Evolutionary conservation across 2,329 filamentous ascomycete genomes (phyloP), one percentile per base, ranked within the genome.

Genomic region (Mycosphaerella sp.): DNA sequence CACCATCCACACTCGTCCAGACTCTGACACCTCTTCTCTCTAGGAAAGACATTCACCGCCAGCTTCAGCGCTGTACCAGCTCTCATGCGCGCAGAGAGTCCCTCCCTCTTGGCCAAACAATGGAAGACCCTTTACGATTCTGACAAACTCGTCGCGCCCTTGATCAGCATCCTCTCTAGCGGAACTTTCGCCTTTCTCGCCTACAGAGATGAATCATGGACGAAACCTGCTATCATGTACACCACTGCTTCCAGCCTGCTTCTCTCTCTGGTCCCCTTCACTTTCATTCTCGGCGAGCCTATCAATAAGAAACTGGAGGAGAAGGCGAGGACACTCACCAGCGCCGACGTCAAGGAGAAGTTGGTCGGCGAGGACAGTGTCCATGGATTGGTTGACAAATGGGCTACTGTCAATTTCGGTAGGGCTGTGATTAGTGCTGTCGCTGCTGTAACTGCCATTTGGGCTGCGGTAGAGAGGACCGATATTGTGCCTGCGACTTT

Each of bases 311-410:
- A 73, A 66, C 67, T 83, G 39, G 53, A 71, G 41, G 63, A 62
- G n/a, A 75, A 74, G 61, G 72, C 5, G 65, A 70, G 42, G 68
- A 73, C 13, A 65, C 67, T 17, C 62, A 58, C 70, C 14, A 64
- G 62, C 12, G 64, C 63, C 1, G 74, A 75, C 50, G 60, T 62
- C 4, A 70, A 66, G 3, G 59, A 69, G 27, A 62, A 59, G 25
- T 65, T 6, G 4, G 21, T 25, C 21, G 21, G 71, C 47, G 71
- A 70, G 40, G 73, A 76, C 66, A 75, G 69, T 0, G 70, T 71
- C 6, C 77, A 79, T 64, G 70, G 67, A 52, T 63, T 82, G 58
- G 70, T 82, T 34, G 78, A 82, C 59, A 69, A 67, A 52, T 83
- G 79, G 79, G 78, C 71, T 2, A 66, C 71, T 44, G 61, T 80